Conservation (phyloP, 257 asterid species). For the Rehmannia glutinosa region DNA sequence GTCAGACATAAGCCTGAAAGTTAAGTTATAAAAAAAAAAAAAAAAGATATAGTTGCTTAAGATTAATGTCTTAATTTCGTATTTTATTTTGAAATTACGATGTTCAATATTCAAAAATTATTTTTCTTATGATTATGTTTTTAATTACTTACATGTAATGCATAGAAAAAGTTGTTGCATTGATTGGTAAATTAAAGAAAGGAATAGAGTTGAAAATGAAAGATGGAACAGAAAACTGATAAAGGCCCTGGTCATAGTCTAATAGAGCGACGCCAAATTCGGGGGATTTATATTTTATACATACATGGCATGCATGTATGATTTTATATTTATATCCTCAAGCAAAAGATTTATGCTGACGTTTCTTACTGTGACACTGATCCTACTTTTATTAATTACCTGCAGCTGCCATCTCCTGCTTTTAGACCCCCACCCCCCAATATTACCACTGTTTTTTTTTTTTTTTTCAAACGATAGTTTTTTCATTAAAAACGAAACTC, state of each 20-base stretch:
- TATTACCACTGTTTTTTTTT: too few relatives aligned
- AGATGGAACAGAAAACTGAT: not conserved
- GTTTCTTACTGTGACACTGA: not conserved
- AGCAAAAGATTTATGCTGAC: slow-evolving; percentile 18
- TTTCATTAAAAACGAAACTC: too few relatives aligned
- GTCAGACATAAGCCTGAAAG: too few relatives aligned
- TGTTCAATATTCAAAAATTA: too few relatives aligned
- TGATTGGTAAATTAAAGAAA: too few relatives aligned
- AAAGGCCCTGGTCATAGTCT: not conserved
- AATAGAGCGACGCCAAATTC: slow-evolving; percentile 14
- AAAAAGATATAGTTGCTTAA: too few relatives aligned
- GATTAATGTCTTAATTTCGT: too few relatives aligned
- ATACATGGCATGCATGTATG: not conserved
- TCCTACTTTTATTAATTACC: not conserved
- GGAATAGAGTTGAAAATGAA: not conserved
- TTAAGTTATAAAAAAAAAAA: too few relatives aligned
- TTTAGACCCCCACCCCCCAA: not conserved
- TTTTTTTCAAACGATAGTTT: too few relatives aligned
- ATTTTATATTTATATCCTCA: not conserved
- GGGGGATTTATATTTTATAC: slow-evolving; percentile 7
- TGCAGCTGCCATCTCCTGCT: not conserved
- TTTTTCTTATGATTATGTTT: too few relatives aligned
- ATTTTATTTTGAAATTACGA: too few relatives aligned
- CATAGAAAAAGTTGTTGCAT: not conserved
- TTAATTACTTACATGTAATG: too few relatives aligned